phyloP scores from a whole-genome alignment of 306 rosid species.

The Oxytropis ochrocephala region DNA sequence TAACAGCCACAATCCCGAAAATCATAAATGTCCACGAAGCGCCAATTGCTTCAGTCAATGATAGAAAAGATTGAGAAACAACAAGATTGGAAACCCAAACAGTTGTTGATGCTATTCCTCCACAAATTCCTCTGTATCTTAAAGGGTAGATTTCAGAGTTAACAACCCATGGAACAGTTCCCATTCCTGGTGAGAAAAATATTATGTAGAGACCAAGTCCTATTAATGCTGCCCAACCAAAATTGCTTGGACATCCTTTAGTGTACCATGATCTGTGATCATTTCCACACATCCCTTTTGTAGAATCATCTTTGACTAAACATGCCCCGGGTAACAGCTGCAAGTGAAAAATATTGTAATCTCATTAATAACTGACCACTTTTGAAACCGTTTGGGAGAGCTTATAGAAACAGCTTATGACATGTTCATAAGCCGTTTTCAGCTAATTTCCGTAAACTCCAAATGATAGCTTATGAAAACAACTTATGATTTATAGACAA shows the following conservation, averaged over 20 bases:
- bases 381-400: too few species aligned
- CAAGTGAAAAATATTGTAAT: neutral
- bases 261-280: slow-evolving; percentile 58
- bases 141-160: slow-evolving; percentile 70
- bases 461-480: too few species aligned
- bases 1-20: slow-evolving; percentile 37
- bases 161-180: slow-evolving; percentile 65
- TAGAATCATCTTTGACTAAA: slow-evolving; percentile 23
- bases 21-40: slow-evolving; percentile 53
- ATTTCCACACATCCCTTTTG: slow-evolving; percentile 20
- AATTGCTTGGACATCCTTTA: slow-evolving; percentile 58
- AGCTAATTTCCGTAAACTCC: too few species aligned
- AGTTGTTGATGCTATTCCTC: slow-evolving; percentile 63
- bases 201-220: slow-evolving; percentile 58
- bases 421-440: too few species aligned
- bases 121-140: slow-evolving; percentile 51
- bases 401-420: too few species aligned
- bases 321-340: slow-evolving; percentile 68
- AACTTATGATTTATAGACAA: too few species aligned
- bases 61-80: slow-evolving; percentile 53
- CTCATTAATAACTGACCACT: neutral
- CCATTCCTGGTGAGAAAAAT: slow-evolving; percentile 67
- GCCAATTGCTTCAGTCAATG: slow-evolving; percentile 44
- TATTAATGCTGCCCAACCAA: slow-evolving; percentile 45
- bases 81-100: slow-evolving; percentile 56